These are phyloP conservation scores for Capsicum chinense DNA, from an alignment of 257 asterid species.

Conservation along the genomic window DNA sequence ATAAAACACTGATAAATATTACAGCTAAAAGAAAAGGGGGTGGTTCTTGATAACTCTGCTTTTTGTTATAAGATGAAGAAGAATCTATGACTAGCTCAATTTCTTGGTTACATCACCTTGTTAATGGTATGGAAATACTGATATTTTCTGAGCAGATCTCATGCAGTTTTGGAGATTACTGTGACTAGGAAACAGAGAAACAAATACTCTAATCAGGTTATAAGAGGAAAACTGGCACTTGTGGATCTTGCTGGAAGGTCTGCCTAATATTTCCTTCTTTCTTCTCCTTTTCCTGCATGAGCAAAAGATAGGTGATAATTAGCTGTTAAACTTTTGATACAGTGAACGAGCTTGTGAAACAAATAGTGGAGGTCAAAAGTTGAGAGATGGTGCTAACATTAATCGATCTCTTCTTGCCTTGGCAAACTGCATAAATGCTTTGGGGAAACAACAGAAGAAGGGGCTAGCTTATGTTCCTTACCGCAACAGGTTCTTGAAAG, in stretches of 20 bases:
- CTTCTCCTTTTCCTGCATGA: constrained; percentile 29
- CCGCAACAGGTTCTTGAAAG: constrained; percentile 71
- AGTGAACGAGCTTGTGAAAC: constrained; percentile 99
- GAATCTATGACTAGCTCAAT: background rate
- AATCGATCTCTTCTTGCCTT: constrained; percentile 94
- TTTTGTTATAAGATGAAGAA: background rate
- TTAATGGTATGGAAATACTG: constrained; percentile 12
- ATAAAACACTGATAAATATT: background rate
- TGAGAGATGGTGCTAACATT: constrained; percentile 98
- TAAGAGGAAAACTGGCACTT: constrained; percentile 86
- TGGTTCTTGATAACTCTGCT: background rate
- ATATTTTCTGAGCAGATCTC: constrained; percentile 64
- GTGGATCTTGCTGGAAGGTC: constrained; percentile 99
- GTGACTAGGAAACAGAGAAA: constrained; percentile 71
- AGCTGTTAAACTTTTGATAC: constrained; percentile 41
- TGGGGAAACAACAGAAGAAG: constrained; percentile 94
- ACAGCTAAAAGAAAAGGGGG: constrained; percentile 13
- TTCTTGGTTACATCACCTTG: background rate
- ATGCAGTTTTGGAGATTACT: constrained; percentile 90
- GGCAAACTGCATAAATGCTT: constrained; percentile 96
- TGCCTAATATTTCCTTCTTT: constrained; percentile 35
- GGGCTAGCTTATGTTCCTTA: constrained; percentile 98
- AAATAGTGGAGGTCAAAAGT: constrained; percentile 84
- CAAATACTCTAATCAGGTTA: constrained; percentile 75
- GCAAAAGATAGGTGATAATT: constrained; percentile 28